A percentile compares a stretch with the other conserved stretches of the same genome.
Conservation (phyloP, 768 basidiomycete species). For the Lyophyllum semitale region DNA sequence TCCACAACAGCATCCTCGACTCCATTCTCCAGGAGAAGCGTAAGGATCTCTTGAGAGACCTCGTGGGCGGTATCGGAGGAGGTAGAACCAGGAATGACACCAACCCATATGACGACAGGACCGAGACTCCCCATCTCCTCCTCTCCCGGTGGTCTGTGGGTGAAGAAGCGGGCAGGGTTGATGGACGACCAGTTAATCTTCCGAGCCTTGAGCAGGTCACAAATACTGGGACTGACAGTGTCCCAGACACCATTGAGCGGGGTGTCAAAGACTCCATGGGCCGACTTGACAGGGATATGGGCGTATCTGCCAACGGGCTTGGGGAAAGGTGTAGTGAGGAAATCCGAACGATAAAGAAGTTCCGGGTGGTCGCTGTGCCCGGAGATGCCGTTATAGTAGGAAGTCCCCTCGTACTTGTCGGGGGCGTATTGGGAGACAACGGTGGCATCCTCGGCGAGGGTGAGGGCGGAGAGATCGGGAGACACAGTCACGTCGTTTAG, state of each 20-base stretch:
- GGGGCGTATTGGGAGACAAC: constrained; percentile 19
- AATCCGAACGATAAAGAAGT: constrained; percentile 37
- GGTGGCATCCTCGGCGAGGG: constrained; percentile 2
- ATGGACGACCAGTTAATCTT: background rate
- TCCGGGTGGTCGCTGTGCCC: constrained; percentile 24
- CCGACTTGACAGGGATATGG: constrained; percentile 36
- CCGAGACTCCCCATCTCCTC: constrained; percentile 30
- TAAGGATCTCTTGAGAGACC: constrained; percentile 35
- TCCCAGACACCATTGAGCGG: constrained; percentile 42
- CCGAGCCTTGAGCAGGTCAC: constrained; percentile 31
- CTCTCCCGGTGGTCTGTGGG: constrained; percentile 30
- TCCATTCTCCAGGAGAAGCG: constrained; percentile 29
- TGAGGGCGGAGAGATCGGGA: constrained; percentile 2
- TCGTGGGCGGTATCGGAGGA: constrained; percentile 35
- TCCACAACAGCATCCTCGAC: constrained; percentile 38
- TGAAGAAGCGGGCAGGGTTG: constrained; percentile 37
- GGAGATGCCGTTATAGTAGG: constrained; percentile 38
- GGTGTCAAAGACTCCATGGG: constrained; percentile 38
- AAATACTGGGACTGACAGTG: constrained; percentile 37
- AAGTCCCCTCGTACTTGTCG: constrained; percentile 26
- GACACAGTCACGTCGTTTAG: constrained; percentile 7
- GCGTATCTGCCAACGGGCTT: constrained; percentile 26
- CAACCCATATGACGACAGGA: constrained; percentile 39
- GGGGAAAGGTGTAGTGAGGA: constrained; percentile 27
- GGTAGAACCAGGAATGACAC: constrained; percentile 34